Conservation (phyloP, 2,329 filamentous ascomycete genomes). For the Colletotrichum cuscutae region DNA sequence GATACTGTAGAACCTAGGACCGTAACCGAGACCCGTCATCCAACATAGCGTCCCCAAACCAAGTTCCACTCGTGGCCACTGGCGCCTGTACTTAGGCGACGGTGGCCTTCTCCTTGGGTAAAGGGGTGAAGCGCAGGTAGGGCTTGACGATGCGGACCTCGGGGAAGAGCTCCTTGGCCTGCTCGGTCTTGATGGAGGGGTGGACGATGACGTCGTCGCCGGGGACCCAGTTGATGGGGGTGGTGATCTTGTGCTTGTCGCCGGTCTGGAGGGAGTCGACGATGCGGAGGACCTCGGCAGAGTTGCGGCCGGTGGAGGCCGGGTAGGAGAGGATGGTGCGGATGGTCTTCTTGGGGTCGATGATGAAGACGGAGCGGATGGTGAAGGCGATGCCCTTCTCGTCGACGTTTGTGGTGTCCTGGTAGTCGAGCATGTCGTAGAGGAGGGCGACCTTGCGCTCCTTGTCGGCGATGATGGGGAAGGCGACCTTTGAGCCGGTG, state of each 20-base stretch:
- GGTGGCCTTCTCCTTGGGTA: constrained; percentile 64
- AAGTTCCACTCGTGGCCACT: constrained; percentile 24
- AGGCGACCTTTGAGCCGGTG: constrained; percentile 73
- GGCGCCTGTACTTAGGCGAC: constrained; percentile 40
- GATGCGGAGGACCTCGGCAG: constrained; percentile 80
- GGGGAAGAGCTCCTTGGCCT: constrained; percentile 89
- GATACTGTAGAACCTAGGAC: neutral
- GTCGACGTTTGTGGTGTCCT: constrained; percentile 84
- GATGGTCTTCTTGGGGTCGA: constrained; percentile 94
- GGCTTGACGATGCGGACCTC: constrained; percentile 76
- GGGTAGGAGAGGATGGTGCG: constrained; percentile 93
- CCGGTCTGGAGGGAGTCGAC: constrained; percentile 83
- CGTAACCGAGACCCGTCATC: neutral
- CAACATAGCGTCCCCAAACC: constrained; percentile 26
- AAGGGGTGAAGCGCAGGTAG: constrained; percentile 78
- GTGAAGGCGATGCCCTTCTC: constrained; percentile 89
- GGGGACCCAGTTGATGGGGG: constrained; percentile 89
- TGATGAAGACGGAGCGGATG: constrained; percentile 94
- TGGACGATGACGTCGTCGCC: constrained; percentile 95
- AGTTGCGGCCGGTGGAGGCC: constrained; percentile 88
- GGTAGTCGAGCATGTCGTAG: constrained; percentile 87
- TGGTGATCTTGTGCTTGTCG: constrained; percentile 89
- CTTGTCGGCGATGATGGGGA: constrained; percentile 87
- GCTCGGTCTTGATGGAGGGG: constrained; percentile 82
- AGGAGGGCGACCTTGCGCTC: constrained; percentile 78